These are phyloP conservation scores for Chlamydomonas sphaeroides DNA, from an alignment of 139 green algal species.

Conservation along the genomic window DNA sequence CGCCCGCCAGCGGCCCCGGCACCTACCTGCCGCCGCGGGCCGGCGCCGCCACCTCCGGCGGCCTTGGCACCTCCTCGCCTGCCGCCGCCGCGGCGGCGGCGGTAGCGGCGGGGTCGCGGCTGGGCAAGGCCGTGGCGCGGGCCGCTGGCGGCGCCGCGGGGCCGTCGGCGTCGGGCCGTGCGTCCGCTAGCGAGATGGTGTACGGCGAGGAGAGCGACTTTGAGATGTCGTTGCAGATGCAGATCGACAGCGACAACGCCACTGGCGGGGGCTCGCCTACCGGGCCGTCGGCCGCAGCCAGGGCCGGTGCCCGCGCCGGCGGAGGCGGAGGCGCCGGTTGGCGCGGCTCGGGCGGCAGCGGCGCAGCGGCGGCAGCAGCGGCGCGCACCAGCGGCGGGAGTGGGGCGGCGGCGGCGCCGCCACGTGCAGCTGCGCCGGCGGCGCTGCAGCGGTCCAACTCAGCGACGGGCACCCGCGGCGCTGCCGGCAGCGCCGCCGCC, in stretches of 20 bases:
- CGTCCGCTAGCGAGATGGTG: neutral
- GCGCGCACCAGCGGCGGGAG: neutral
- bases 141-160: neutral
- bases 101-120: neutral
- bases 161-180: no score
- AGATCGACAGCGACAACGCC: conserved; percentile 3
- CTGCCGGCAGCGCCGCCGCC: neutral
- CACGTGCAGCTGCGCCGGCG: no score
- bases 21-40: conserved; percentile 30
- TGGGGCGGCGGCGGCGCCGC: neutral
- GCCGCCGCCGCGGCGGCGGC: neutral
- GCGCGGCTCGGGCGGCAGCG: neutral
- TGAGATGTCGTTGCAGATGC: conserved; percentile 5
- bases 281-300: neutral
- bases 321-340: neutral
- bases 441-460: neutral
- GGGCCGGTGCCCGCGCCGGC: neutral
- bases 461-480: neutral
- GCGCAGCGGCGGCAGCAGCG: neutral
- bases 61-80: neutral
- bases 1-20: neutral
- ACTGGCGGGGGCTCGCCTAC: neutral
- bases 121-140: neutral
- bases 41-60: neutral
- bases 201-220: conserved; percentile 31